These are phyloP conservation scores for Otatea glauca DNA, from an alignment of 176 grass and related monocot genomes.

Conservation along the genomic window DNA sequence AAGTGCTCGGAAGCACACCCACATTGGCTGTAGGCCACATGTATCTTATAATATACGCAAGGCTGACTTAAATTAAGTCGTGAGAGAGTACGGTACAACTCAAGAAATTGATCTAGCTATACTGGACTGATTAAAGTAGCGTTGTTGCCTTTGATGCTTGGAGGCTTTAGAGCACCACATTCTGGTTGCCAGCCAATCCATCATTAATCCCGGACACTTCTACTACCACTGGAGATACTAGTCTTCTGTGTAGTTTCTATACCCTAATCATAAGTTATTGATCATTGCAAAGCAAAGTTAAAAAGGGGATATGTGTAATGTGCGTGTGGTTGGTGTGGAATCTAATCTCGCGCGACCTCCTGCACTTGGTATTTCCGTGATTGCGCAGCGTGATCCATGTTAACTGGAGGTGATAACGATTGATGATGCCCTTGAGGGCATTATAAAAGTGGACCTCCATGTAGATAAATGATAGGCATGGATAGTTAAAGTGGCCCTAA, in stretches of 20 bases:
- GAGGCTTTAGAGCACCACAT: slow-evolving; percentile 18
- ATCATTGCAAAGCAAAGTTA: slow-evolving; percentile 52
- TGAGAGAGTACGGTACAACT: slow-evolving; percentile 12
- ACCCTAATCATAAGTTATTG: slow-evolving; percentile 44
- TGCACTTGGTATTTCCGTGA: slow-evolving; percentile 30
- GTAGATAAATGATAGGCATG: slow-evolving; percentile 30
- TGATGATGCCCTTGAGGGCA: slow-evolving; percentile 43
- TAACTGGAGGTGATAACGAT: slow-evolving; percentile 52
- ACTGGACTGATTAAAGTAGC: slow-evolving; percentile 23
- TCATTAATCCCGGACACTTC: slow-evolving; percentile 25
- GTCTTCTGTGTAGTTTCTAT: not conserved
- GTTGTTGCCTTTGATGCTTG: not conserved
- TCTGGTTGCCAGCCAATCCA: not conserved
- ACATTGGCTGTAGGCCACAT: slow-evolving; percentile 8
- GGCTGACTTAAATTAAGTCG: slow-evolving; percentile 25
- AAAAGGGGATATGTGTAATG: not conserved
- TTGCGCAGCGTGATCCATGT: slow-evolving; percentile 50
- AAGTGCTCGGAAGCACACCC: not conserved
- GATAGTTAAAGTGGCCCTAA: not conserved
- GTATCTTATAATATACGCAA: slow-evolving; percentile 40
- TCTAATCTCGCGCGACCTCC: slow-evolving; percentile 33
- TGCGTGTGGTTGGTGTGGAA: slow-evolving; percentile 49
- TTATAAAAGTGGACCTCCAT: slow-evolving; percentile 44
- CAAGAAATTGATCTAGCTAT: slow-evolving; percentile 1
- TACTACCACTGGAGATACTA: not conserved